Evolutionary conservation across 192 early-diverging fungal species (phyloP).

Genomic region (Borealophlyctis nickersoniae): DNA sequence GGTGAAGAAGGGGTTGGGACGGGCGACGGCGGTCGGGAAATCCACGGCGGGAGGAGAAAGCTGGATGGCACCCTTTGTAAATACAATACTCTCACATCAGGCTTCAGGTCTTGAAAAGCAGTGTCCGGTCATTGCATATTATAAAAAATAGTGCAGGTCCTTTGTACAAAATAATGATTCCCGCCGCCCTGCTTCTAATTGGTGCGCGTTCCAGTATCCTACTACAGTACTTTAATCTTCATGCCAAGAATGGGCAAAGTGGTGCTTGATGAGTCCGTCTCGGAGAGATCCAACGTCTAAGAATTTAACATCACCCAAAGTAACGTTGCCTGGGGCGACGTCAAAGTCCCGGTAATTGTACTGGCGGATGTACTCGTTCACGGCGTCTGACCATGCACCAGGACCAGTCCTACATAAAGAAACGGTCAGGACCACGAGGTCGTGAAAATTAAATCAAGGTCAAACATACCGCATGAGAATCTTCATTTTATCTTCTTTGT

Average conservation of each 20-base stretch:
- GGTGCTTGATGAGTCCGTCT: not conserved
- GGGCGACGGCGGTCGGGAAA: too few species aligned
- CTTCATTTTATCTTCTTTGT: not conserved
- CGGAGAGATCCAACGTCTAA: not conserved
- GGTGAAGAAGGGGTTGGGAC: too few species aligned
- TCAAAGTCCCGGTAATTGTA: slow-evolving; percentile 7
- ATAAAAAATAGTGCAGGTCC: too few species aligned
- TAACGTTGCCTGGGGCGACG: not conserved
- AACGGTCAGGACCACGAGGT: not conserved
- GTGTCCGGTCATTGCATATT: too few species aligned
- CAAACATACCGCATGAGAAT: not conserved
- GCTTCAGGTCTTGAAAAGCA: too few species aligned
- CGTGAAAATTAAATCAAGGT: not conserved
- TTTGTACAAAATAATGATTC: too few species aligned
- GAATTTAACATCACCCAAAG: slow-evolving; percentile 2
- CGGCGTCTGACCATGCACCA: slow-evolving; percentile 3
- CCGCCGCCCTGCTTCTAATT: too few species aligned
- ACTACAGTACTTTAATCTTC: too few species aligned
- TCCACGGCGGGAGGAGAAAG: too few species aligned
- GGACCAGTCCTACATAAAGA: not conserved
- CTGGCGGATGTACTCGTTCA: not conserved
- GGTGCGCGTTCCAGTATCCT: too few species aligned
- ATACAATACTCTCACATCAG: too few species aligned
- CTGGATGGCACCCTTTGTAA: too few species aligned
- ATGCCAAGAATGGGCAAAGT: slow-evolving; percentile 5